Percentiles rank a stretch among this genome's conserved stretches.
Conservation (phyloP, 805 yeast species). For the Candida michaelii region DNA sequence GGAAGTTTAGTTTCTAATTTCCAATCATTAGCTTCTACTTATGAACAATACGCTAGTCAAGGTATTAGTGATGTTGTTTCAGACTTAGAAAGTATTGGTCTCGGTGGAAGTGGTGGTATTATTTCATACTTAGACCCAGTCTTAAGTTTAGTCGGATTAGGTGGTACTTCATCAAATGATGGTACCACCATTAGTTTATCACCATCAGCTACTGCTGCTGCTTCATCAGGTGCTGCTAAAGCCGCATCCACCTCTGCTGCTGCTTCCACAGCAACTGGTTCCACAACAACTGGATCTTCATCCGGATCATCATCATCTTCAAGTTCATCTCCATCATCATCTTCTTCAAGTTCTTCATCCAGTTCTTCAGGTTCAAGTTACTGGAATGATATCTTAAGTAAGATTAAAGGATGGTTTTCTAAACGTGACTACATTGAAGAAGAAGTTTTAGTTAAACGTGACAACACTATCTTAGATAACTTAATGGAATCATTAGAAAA, state of each 20-base stretch:
- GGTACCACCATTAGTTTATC: constrained; percentile 10
- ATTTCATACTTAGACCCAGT: constrained; percentile 17
- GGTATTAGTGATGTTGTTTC: constrained; percentile 11
- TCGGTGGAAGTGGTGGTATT: constrained; percentile 15
- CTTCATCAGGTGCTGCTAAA: constrained; percentile 6
- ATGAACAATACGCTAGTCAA: constrained; percentile 8
- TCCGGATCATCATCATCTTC: constrained; percentile 7
- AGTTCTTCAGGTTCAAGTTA: constrained; percentile 6
- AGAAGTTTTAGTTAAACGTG: constrained; percentile 14
- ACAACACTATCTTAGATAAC: constrained; percentile 21
- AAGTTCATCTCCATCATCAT: constrained; percentile 7
- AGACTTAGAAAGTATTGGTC: constrained; percentile 11
- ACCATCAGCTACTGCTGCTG: constrained; percentile 16
- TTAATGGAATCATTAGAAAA: constrained; percentile 27
- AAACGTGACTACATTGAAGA: constrained; percentile 15
- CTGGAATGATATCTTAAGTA: constrained; percentile 7
- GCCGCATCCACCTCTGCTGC: constrained; percentile 7
- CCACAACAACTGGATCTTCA: constrained; percentile 6
- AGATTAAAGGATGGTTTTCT: constrained; percentile 15
- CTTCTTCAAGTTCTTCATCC: constrained; percentile 10
- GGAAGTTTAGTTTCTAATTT: constrained; percentile 14
- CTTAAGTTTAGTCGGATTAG: constrained; percentile 16
- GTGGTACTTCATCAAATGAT: constrained; percentile 9
- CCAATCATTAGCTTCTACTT: constrained; percentile 11
- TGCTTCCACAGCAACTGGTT: constrained; percentile 9